These are phyloP conservation scores for Wickerhamiella kazuoi DNA, from an alignment of 805 yeast species.

Conservation along the genomic window DNA sequence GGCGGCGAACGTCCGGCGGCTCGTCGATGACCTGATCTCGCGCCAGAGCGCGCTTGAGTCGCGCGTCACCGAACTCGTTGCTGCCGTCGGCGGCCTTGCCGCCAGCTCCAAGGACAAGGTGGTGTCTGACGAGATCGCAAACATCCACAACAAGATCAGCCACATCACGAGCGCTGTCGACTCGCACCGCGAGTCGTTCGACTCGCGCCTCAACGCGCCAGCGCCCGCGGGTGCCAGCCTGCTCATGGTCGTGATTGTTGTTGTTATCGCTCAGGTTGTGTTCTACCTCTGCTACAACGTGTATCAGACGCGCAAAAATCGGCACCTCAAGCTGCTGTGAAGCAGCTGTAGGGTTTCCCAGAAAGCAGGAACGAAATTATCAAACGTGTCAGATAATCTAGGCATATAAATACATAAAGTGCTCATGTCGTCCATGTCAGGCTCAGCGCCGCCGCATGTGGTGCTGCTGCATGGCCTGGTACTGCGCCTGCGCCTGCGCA, in stretches of 20 bases:
- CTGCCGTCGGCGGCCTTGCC: neutral
- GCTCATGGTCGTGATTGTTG: conserved; percentile 1
- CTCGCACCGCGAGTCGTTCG: neutral
- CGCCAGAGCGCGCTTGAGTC: conserved; percentile 3
- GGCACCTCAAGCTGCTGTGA: conserved; percentile 7
- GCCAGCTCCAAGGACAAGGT: neutral
- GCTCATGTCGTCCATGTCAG: too few relatives aligned
- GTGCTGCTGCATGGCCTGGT: neutral
- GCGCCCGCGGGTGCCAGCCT: neutral
- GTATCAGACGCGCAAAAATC: conserved; percentile 4
- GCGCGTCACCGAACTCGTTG: conserved; percentile 2
- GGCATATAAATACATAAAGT: neutral
- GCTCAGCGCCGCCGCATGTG: too few relatives aligned
- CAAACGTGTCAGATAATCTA: too few relatives aligned
- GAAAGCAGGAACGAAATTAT: too few relatives aligned
- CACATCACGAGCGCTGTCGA: neutral
- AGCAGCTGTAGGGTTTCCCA: neutral
- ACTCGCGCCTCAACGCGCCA: neutral
- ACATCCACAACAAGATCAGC: neutral
- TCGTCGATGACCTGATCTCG: neutral
- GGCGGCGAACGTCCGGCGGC: neutral
- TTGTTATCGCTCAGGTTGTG: conserved; percentile 4
- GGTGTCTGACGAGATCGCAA: neutral
- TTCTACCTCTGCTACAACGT: conserved; percentile 3
- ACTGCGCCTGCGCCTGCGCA: too few relatives aligned